Percentiles rank a stretch among this genome's conserved stretches.
phyloP scores from a whole-genome alignment of 2,329 filamentous ascomycete species.

The Elsinoe fawcettii region DNA sequence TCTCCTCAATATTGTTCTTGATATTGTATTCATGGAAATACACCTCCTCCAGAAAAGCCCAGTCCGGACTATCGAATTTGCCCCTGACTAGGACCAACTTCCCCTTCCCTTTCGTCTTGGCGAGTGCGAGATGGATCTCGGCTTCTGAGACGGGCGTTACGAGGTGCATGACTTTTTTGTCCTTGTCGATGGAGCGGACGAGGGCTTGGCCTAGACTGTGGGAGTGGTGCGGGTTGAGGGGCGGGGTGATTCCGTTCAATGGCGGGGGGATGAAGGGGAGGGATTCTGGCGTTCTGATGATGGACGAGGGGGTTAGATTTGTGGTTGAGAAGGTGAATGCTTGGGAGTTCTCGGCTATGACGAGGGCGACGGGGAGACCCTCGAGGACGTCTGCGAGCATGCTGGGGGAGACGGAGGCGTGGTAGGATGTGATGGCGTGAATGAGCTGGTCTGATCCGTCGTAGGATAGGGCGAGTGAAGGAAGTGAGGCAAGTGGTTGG shows the following conservation, averaged over 20 bases:
- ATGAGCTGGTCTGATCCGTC: slow-evolving; percentile 29
- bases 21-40: slow-evolving; percentile 27
- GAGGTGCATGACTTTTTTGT: slow-evolving; percentile 51
- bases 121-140: slow-evolving; percentile 20
- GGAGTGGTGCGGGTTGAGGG: slow-evolving; percentile 53
- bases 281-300: slow-evolving; percentile 39
- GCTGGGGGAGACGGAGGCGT: slow-evolving; percentile 52
- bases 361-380: slow-evolving; percentile 61
- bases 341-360: slow-evolving; percentile 49
- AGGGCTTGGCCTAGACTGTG: slow-evolving; percentile 57
- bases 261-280: slow-evolving; percentile 57
- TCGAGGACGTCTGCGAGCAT: slow-evolving; percentile 59
- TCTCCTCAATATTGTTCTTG: not conserved
- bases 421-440: slow-evolving; percentile 59
- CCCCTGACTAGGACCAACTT: slow-evolving; percentile 59
- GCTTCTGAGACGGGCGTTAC: slow-evolving; percentile 50
- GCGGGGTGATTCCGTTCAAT: slow-evolving; percentile 30
- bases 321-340: slow-evolving; percentile 22
- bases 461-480: not conserved
- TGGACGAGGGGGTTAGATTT: slow-evolving; percentile 16
- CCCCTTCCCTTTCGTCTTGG: slow-evolving; percentile 26
- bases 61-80: slow-evolving; percentile 59
- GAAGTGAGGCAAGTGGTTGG: not conserved
- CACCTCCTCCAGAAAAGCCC: slow-evolving; percentile 61
- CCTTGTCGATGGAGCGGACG: slow-evolving; percentile 59